A percentile compares a stretch with the other conserved stretches of the same genome.
These are phyloP conservation scores for Phoenix roebelenii DNA, from an alignment of 176 grass and related monocot species.

Conservation along the genomic window DNA sequence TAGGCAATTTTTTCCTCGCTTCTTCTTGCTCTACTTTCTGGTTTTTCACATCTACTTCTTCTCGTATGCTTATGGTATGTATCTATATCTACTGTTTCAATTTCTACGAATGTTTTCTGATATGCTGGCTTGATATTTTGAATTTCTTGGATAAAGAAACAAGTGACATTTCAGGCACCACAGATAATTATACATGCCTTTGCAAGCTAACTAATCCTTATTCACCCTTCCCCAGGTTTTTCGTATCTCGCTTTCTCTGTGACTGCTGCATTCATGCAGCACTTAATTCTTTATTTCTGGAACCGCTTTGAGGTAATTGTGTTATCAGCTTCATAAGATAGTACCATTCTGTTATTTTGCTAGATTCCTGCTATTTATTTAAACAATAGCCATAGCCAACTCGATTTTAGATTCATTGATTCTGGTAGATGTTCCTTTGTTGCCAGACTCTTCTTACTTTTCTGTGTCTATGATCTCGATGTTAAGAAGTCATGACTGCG, in stretches of 20 bases:
- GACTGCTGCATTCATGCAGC: conserved; percentile 88
- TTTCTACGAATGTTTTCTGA: not conserved
- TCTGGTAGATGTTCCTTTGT: no score
- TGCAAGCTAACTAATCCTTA: no score
- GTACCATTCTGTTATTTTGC: conserved; percentile 11
- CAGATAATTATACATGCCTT: no score
- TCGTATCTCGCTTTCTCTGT: conserved; percentile 94
- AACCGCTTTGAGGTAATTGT: conserved; percentile 78
- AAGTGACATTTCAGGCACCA: no score
- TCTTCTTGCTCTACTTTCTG: conserved; percentile 98
- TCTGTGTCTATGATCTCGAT: no score
- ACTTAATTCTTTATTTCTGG: conserved; percentile 98
- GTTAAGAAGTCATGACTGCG: no score
- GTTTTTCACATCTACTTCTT: conserved; percentile 99
- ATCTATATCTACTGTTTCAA: not conserved
- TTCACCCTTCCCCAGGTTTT: conserved; percentile 47
- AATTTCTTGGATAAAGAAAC: no score
- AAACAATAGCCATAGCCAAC: no score
- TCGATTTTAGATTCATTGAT: no score
- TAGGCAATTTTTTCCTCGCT: conserved; percentile 98
- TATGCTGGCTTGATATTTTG: not conserved
- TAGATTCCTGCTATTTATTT: no score
- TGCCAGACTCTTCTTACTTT: no score
- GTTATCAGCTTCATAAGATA: not conserved
- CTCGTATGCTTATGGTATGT: conserved; percentile 87